phyloP scores from a whole-genome alignment of 805 yeast species.

The Yamadazyma endophytica region DNA sequence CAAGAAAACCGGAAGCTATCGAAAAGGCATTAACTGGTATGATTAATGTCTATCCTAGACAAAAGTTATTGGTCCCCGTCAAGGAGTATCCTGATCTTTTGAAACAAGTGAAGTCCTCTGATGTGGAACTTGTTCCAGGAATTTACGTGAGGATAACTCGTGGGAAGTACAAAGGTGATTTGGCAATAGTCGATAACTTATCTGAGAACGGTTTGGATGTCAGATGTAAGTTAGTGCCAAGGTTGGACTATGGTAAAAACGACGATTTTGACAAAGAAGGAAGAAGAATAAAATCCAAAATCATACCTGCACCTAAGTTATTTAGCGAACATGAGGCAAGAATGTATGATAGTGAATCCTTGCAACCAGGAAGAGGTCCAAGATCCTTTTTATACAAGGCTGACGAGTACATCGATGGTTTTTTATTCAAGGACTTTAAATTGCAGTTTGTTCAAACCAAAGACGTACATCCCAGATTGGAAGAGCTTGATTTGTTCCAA shows the following conservation, averaged over 20 bases:
- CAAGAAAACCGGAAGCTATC: slow-evolving; percentile 88
- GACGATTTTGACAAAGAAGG: slow-evolving; percentile 49
- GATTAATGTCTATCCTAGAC: slow-evolving; percentile 72
- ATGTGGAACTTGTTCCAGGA: slow-evolving; percentile 86
- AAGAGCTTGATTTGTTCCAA: slow-evolving; percentile 80
- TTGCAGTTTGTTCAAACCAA: slow-evolving; percentile 77
- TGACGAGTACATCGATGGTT: slow-evolving; percentile 90
- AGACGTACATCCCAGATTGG: slow-evolving; percentile 79
- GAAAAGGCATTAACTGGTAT: slow-evolving; percentile 84
- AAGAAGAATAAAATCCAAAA: slow-evolving; percentile 46
- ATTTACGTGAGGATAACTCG: slow-evolving; percentile 85
- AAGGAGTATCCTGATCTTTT: slow-evolving; percentile 91
- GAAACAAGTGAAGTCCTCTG: slow-evolving; percentile 84
- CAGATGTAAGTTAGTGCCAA: slow-evolving; percentile 87
- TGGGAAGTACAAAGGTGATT: slow-evolving; percentile 88
- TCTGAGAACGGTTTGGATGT: slow-evolving; percentile 95
- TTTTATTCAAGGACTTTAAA: slow-evolving; percentile 79
- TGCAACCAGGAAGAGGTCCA: slow-evolving; percentile 61
- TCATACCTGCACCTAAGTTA: slow-evolving; percentile 79
- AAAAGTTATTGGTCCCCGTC: slow-evolving; percentile 86
- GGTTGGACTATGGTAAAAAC: slow-evolving; percentile 83
- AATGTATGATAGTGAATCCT: slow-evolving; percentile 70
- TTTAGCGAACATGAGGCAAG: slow-evolving; percentile 88
- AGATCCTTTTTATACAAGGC: slow-evolving; percentile 68
- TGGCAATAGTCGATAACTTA: slow-evolving; percentile 88